Percentiles rank a stretch among this genome's conserved stretches.
These are phyloP conservation scores for Pelargonium citronellum DNA, from an alignment of 441 rosid species.

Conservation along the genomic window DNA sequence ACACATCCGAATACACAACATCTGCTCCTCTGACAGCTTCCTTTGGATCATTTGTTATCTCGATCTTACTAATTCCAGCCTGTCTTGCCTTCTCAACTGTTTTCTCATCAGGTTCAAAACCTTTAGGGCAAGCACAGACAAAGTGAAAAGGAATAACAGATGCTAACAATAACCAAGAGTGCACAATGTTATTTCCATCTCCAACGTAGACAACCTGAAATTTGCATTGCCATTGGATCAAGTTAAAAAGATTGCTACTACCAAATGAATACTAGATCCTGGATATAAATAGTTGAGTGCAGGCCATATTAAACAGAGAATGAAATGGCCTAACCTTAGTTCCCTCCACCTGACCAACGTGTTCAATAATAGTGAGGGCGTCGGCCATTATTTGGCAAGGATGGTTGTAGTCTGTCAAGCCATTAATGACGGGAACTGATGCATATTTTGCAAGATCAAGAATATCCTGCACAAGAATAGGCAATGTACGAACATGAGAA, in stretches of 20 bases:
- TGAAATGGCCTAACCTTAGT: slow-evolving; percentile 56
- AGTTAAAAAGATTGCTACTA: not conserved
- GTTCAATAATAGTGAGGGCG: slow-evolving; percentile 94
- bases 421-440: slow-evolving; percentile 78
- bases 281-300: not conserved
- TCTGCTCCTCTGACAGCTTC: slow-evolving; percentile 91
- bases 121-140: slow-evolving; percentile 87
- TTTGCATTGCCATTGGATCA: slow-evolving; percentile 7
- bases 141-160: slow-evolving; percentile 89
- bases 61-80: slow-evolving; percentile 88
- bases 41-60: slow-evolving; percentile 75
- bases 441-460: slow-evolving; percentile 84
- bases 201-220: slow-evolving; percentile 92
- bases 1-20: slow-evolving; percentile 95
- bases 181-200: slow-evolving; percentile 94
- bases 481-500: slow-evolving; percentile 10
- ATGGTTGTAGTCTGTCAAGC: slow-evolving; percentile 87
- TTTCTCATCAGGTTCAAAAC: slow-evolving; percentile 81
- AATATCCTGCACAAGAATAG: slow-evolving; percentile 56
- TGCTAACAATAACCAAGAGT: slow-evolving; percentile 89
- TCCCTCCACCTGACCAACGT: slow-evolving; percentile 75
- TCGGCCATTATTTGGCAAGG: slow-evolving; percentile 99
- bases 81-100: slow-evolving; percentile 65
- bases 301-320: not conserved
- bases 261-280: slow-evolving; percentile 6